Evolutionary conservation across 805 yeast species (phyloP), one percentile per base, ranked within the genome.

Genomic region (Kodamaea neixiangensis): DNA sequence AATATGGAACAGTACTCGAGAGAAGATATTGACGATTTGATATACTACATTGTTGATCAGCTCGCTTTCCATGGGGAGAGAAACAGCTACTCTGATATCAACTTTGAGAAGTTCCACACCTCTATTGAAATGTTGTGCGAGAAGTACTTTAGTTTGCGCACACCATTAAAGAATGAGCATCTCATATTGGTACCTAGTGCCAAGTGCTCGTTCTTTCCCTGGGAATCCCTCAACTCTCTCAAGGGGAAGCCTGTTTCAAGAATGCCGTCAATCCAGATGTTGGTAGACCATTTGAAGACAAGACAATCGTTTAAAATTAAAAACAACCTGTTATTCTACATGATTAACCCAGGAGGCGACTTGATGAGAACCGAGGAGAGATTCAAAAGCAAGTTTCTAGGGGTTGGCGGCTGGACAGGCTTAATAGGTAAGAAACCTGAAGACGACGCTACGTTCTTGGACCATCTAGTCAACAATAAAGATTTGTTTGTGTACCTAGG

Each of bases 331-430:
- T 44, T 64, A 2, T 78, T 80, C 22, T 87, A 85, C 66, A 66
- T 94, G 15, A 69, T 94, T 18, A 92, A 94, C 58, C 98, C 99
- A 0, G 85, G 84, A 0, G 84, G 85, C 3, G 97, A 94, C 63
- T 74, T 94, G 46, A 61, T 58, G 10, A 75, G 82, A 54, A 89
- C 97, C 0, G 89, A 89, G 61, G 66, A 65, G 1, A 70, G 75
- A 41, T 85, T 89, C 56, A 74, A 72, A 43, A 65, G 69, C 0
- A 64, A 67, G 7, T 80, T 89, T 49, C 53, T 56, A 17, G 44
- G 60, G 14, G 53, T 69, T 1, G 56, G 64, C 15, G 60, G 73
- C 2, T 87, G 93, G 81, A 52, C 59, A 0, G 86, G 96, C 0
- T 41, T 79, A 0, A 63, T 76, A 7, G 87, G 89, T 0, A 52